Evolutionary conservation across 208 protist genomes (phyloP).

Genomic region (Wallacemonas rigidus): DNA sequence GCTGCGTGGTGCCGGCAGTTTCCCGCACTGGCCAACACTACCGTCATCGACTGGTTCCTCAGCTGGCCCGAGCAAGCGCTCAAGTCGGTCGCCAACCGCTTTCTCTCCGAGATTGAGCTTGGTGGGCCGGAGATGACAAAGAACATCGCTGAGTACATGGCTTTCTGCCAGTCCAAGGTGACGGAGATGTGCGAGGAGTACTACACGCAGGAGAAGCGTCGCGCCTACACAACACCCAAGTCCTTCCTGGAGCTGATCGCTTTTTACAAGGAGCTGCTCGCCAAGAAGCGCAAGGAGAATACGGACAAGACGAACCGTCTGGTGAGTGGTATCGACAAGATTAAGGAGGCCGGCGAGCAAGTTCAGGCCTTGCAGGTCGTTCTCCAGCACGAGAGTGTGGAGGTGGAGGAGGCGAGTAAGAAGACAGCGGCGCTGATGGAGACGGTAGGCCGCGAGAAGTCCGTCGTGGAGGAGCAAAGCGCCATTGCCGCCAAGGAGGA

Average conservation of each 20-base stretch:
- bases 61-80: slow-evolving; percentile 98
- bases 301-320: slow-evolving; percentile 93
- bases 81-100: slow-evolving; percentile 94
- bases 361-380: slow-evolving; percentile 91
- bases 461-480: slow-evolving; percentile 95
- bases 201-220: slow-evolving; percentile 93
- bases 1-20: slow-evolving; percentile 97
- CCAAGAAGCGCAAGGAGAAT: slow-evolving; percentile 91
- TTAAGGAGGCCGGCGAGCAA: slow-evolving; percentile 91
- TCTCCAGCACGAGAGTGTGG: slow-evolving; percentile 89
- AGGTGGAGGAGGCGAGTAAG: slow-evolving; percentile 95
- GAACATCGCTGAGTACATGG: slow-evolving; percentile 96
- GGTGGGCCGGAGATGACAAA: slow-evolving; percentile 80
- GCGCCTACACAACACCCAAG: slow-evolving; percentile 99
- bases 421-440: slow-evolving; percentile 95
- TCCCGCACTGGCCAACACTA: slow-evolving; percentile 98
- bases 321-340: slow-evolving; percentile 94
- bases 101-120: slow-evolving; percentile 94
- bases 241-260: slow-evolving; percentile 98
- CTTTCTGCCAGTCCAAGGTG: slow-evolving; percentile 94
- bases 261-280: slow-evolving; percentile 96
- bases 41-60: slow-evolving; percentile 99
- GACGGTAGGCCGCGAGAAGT: slow-evolving; percentile 94
- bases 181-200: slow-evolving; percentile 95
- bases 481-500: slow-evolving; percentile 95